A percentile compares a stretch with the other conserved stretches of the same genome.
phyloP scores from a whole-genome alignment of 306 rosid species.

The Gynostemma pentaphyllum region DNA sequence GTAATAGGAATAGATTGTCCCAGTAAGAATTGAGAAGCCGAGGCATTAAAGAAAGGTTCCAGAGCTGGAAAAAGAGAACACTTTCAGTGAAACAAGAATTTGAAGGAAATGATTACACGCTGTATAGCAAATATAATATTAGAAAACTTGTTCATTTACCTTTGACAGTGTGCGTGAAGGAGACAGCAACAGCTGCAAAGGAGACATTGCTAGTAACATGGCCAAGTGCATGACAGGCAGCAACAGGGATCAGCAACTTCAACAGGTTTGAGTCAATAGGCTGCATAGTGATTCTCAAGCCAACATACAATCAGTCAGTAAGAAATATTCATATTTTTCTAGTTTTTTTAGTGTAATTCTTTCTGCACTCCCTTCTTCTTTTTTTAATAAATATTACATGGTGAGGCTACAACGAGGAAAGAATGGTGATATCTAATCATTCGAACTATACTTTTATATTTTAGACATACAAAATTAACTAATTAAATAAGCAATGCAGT shows the following conservation, averaged over 20 bases:
- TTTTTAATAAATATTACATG: too few relatives aligned
- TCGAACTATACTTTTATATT: too few relatives aligned
- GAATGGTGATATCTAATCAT: too few relatives aligned
- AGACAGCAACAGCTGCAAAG: slow-evolving; percentile 52
- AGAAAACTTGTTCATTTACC: slow-evolving; percentile 4
- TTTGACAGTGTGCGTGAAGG: slow-evolving; percentile 49
- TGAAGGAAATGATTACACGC: neutral
- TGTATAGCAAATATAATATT: too few relatives aligned
- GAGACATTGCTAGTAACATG: slow-evolving; percentile 51
- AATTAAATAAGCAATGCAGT: too few relatives aligned
- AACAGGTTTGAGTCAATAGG: slow-evolving; percentile 32
- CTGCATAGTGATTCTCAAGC: slow-evolving; percentile 15
- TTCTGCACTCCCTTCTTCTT: too few relatives aligned
- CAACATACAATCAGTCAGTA: too few relatives aligned
- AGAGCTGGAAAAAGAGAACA: slow-evolving; percentile 27
- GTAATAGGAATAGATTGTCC: slow-evolving; percentile 36
- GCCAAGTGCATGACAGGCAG: slow-evolving; percentile 45
- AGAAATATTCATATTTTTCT: too few relatives aligned
- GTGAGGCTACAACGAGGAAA: too few relatives aligned
- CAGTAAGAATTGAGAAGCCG: slow-evolving; percentile 43
- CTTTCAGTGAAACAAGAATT: neutral
- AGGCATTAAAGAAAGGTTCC: slow-evolving; percentile 50
- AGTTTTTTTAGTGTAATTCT: too few relatives aligned
- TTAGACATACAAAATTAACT: too few relatives aligned
- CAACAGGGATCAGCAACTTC: slow-evolving; percentile 42